Evolutionary conservation across 192 early-diverging fungal species (phyloP), one percentile per base, ranked within the genome.

Genomic region (Backusella luteola): DNA sequence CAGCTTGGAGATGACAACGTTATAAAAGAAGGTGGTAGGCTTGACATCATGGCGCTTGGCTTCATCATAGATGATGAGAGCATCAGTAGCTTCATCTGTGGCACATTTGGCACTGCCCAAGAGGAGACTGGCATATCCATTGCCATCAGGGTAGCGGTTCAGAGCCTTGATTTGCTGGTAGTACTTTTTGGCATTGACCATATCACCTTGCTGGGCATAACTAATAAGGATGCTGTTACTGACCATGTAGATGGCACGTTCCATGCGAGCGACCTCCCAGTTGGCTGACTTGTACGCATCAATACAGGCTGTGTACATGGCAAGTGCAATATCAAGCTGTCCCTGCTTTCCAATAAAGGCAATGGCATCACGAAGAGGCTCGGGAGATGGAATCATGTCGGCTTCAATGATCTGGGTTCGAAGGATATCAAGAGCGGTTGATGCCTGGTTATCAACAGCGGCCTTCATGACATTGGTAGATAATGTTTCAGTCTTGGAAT

Each of bases 1-100:
- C 6, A 90, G 77, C 66, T 87, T 88, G 74, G 86, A 87, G n/a
- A 90, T 87, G 9, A 90, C 75, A 8, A 90, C 89, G 44, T 90
- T 90, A 74, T 87, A 90, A 66, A 90, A 85, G 56, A 86, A 90
- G 12, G 85, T 80, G 9, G 83, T 88, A 32, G 85, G 86, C 67
- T 85, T 85, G 42, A 88, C 83, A 53, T 86, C 80, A 69, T 84
- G 84, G 6, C 83, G 78, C 70, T 86, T 87, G 67, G 86, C 85
- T 77, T 90, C 89, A 12, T 86, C 82, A 73, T 88, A 77, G 44
- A 90, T 88, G n/a, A 77, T 77, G 21, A 90, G 71, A 1, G 87
- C 89, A 73, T 86, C 86, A 1, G 80, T 42, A 0, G 85, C 85
- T 44, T 88, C 89, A 71, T 90, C 87, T 1, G 84, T 81, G 2